These are phyloP conservation scores for Phaseolus lunatus DNA, from an alignment of 306 rosid species.

Conservation along the genomic window DNA sequence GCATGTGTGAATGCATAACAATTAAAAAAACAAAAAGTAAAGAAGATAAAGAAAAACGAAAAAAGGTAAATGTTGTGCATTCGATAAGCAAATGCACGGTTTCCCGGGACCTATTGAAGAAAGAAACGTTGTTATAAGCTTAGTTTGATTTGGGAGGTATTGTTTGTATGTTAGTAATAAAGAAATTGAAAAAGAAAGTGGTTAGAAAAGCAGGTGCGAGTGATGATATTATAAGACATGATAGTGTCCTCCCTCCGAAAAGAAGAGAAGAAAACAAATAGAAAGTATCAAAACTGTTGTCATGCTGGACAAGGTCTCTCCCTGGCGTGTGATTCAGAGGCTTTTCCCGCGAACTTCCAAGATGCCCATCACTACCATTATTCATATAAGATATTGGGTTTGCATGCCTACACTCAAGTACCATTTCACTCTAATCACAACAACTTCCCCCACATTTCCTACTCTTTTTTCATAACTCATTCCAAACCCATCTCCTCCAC, in stretches of 20 bases:
- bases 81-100: constrained; percentile 39
- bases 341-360: constrained; percentile 50
- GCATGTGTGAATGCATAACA: background rate
- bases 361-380: constrained; percentile 45
- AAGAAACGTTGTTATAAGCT: constrained; percentile 44
- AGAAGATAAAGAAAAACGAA: background rate
- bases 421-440: constrained; percentile 35
- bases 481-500: background rate
- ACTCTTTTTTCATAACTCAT: constrained; percentile 38
- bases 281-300: constrained; percentile 38
- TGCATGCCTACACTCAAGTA: constrained; percentile 32
- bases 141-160: constrained; percentile 47
- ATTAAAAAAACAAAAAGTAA: background rate
- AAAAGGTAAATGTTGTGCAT: background rate
- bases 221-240: constrained; percentile 47
- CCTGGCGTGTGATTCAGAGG: constrained; percentile 55
- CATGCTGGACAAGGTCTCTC: constrained; percentile 49
- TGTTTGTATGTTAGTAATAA: constrained; percentile 47
- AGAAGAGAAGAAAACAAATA: constrained; percentile 44
- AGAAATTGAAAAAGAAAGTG: constrained; percentile 41
- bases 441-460: background rate
- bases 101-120: constrained; percentile 19
- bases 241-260: constrained; percentile 42
- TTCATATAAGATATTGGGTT: constrained; percentile 26
- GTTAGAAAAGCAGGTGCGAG: constrained; percentile 50